These are phyloP conservation scores for Remersonia thermophila DNA, from an alignment of 2,329 filamentous ascomycete species.

Conservation along the genomic window DNA sequence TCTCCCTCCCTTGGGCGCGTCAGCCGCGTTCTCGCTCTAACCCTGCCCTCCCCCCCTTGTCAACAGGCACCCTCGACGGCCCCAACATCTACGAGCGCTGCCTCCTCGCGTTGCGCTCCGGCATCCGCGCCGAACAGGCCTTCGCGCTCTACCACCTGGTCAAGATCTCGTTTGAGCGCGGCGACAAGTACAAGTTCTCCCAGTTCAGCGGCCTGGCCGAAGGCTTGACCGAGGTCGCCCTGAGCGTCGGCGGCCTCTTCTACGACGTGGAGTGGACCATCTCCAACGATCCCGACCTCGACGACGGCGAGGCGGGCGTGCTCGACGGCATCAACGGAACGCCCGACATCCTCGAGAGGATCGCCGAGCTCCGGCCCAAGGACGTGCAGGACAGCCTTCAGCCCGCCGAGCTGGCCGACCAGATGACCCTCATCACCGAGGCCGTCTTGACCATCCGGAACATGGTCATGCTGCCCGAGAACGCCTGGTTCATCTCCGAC, in stretches of 20 bases:
- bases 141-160: conserved; percentile 89
- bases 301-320: conserved; percentile 39
- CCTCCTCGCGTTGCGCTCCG: conserved; percentile 69
- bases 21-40: too few relatives aligned
- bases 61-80: conserved; percentile 39
- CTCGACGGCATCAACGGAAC: conserved; percentile 54
- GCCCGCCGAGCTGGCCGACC: conserved; percentile 56
- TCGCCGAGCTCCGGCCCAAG: conserved; percentile 48
- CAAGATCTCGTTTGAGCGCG: conserved; percentile 87
- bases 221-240: conserved; percentile 70
- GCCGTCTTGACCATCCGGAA: conserved; percentile 82
- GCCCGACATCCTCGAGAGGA: conserved; percentile 57
- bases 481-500: conserved; percentile 68
- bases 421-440: conserved; percentile 68
- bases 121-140: conserved; percentile 69
- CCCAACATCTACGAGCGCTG: conserved; percentile 89
- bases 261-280: conserved; percentile 75
- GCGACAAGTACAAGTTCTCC: conserved; percentile 92
- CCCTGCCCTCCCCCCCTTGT: too few relatives aligned
- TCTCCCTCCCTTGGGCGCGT: too few relatives aligned
- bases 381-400: conserved; percentile 58
- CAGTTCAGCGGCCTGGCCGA: conserved; percentile 82
- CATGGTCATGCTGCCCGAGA: conserved; percentile 88
- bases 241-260: conserved; percentile 67
- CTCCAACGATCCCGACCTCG: conserved; percentile 46